Conservation (phyloP, 148 eudicot species). For the Vaccinium myrtillus region DNA sequence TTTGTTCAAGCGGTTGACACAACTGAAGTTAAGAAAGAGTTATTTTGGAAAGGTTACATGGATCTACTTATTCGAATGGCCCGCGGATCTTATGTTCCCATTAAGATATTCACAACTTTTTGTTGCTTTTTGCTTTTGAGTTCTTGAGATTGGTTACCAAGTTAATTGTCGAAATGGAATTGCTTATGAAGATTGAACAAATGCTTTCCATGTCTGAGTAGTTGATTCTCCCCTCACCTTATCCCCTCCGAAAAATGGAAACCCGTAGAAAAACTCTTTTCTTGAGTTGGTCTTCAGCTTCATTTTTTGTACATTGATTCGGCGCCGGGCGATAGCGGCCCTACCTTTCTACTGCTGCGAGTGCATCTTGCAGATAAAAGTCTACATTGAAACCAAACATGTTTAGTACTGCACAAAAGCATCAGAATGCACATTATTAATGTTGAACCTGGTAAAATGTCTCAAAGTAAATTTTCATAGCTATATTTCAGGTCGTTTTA, state of each 20-base stretch:
- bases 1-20: slow-evolving; percentile 75
- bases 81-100: slow-evolving; percentile 75
- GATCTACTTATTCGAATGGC: slow-evolving; percentile 84
- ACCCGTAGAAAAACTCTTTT: too few relatives aligned
- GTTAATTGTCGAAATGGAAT: not conserved
- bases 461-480: not conserved
- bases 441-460: not conserved
- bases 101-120: slow-evolving; percentile 46
- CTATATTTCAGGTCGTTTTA: not conserved
- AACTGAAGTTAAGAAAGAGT: slow-evolving; percentile 56
- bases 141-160: not conserved
- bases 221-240: too few relatives aligned
- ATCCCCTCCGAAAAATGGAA: too few relatives aligned
- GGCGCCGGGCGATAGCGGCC: too few relatives aligned
- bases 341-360: too few relatives aligned
- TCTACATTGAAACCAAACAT: not conserved
- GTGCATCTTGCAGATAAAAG: not conserved
- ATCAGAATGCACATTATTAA: not conserved
- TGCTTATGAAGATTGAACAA: not conserved
- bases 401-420: not conserved
- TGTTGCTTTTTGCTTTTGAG: not conserved
- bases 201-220: not conserved
- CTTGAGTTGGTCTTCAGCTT: too few relatives aligned
- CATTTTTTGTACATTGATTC: too few relatives aligned
- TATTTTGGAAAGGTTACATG: slow-evolving; percentile 68